These are phyloP conservation scores for Teratosphaeria epicoccoides DNA, from an alignment of 2,329 filamentous ascomycete genomes.

Conservation along the genomic window DNA sequence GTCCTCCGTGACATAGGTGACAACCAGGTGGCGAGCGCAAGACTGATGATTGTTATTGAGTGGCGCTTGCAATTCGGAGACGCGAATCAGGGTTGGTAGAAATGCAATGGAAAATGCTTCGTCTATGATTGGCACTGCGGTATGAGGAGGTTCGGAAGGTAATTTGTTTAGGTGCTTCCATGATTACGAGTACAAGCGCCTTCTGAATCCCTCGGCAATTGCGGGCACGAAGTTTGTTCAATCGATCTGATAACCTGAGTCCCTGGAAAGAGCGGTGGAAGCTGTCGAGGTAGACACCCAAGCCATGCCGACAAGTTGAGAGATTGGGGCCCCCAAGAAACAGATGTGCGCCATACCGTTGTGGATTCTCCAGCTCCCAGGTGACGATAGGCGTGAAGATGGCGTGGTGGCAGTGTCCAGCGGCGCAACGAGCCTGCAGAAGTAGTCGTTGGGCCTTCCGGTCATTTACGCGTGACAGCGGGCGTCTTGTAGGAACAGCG, in stretches of 20 bases:
- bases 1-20: neutral
- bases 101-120: too few relatives aligned
- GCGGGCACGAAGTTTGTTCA: neutral
- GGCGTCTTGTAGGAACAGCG: too few relatives aligned
- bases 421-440: too few relatives aligned
- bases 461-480: too few relatives aligned
- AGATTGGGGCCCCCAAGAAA: neutral
- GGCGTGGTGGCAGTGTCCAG: too few relatives aligned
- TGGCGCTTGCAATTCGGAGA: too few relatives aligned
- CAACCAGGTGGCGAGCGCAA: neutral
- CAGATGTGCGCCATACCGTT: neutral
- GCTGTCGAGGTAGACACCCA: neutral
- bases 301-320: neutral
- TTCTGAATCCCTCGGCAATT: neutral
- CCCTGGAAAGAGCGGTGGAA: neutral
- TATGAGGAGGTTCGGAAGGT: neutral
- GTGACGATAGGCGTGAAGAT: too few relatives aligned
- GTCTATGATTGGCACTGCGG: neutral
- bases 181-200: neutral
- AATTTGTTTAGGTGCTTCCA: neutral
- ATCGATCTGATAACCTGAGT: neutral
- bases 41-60: neutral
- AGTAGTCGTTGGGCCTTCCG: too few relatives aligned
- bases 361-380: neutral
- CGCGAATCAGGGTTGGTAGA: too few relatives aligned